These are phyloP conservation scores for Thymus quinquecostatus DNA, from an alignment of 257 asterid genomes.

Conservation along the genomic window DNA sequence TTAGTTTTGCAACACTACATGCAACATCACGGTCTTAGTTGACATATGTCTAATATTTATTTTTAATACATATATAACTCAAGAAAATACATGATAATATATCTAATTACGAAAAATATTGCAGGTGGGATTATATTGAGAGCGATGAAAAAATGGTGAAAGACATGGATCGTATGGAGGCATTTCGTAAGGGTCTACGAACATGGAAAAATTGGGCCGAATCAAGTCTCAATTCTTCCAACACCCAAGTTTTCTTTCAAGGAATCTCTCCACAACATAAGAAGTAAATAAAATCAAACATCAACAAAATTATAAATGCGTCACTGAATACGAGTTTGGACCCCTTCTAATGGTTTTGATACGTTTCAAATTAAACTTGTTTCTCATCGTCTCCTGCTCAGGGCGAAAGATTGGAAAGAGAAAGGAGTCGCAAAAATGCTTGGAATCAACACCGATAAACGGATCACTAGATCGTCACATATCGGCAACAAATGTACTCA, in stretches of 20 bases:
- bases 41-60: too few species aligned
- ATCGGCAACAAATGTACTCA: conserved; percentile 39
- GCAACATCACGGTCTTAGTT: too few species aligned
- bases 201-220: conserved; percentile 72
- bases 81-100: too few species aligned
- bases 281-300: conserved; percentile 41
- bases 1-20: too few species aligned
- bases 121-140: conserved; percentile 63
- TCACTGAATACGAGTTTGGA: too few species aligned
- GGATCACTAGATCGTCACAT: conserved; percentile 61
- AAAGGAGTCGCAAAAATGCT: conserved; percentile 39
- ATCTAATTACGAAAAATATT: background rate
- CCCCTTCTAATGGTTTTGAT: too few species aligned
- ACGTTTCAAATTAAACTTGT: background rate
- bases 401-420: conserved; percentile 61
- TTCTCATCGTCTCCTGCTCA: background rate
- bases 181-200: conserved; percentile 47
- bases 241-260: conserved; percentile 65
- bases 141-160: conserved; percentile 44
- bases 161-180: conserved; percentile 72
- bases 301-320: background rate
- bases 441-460: conserved; percentile 45
- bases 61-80: too few species aligned
- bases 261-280: conserved; percentile 65
- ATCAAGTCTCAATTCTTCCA: conserved; percentile 40